Conservation (phyloP, 768 basidiomycete species). For the Boletus subcaerulescens region DNA sequence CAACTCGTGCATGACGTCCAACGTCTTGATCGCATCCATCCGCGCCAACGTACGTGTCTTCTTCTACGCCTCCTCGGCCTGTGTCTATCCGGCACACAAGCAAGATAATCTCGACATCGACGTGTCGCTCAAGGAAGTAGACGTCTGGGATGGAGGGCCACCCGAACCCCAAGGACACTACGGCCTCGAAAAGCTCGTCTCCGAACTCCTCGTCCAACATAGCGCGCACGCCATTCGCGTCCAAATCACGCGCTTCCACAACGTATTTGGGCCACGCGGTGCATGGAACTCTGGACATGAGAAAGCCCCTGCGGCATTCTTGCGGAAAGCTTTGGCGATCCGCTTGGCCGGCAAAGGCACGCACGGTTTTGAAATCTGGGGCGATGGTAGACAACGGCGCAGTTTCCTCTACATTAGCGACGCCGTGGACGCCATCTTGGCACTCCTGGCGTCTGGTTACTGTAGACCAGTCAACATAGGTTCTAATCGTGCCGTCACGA, state of each 20-base stretch:
- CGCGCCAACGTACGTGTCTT: conserved; percentile 41
- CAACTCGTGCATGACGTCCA: conserved; percentile 50
- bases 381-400: conserved; percentile 49
- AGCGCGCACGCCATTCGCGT: conserved; percentile 34
- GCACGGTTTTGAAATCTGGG: conserved; percentile 52
- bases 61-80: conserved; percentile 58
- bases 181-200: conserved; percentile 54
- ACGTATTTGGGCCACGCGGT: conserved; percentile 54
- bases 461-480: conserved; percentile 47
- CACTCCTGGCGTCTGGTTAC: conserved; percentile 39
- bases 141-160: conserved; percentile 38
- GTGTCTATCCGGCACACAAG: conserved; percentile 49
- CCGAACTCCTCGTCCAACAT: conserved; percentile 44
- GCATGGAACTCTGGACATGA: conserved; percentile 54
- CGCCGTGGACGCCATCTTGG: conserved; percentile 48
- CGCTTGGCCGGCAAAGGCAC: conserved; percentile 2
- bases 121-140: conserved; percentile 44
- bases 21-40: conserved; percentile 41
- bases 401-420: conserved; percentile 58
- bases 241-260: conserved; percentile 55
- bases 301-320: conserved; percentile 55
- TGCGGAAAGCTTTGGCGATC: conserved; percentile 48
- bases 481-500: conserved; percentile 42
- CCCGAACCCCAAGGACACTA: conserved; percentile 55
- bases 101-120: conserved; percentile 35